Evolutionary conservation across 371 early-diverging fungal species (phyloP).

Genomic region (Mucor indicus): DNA sequence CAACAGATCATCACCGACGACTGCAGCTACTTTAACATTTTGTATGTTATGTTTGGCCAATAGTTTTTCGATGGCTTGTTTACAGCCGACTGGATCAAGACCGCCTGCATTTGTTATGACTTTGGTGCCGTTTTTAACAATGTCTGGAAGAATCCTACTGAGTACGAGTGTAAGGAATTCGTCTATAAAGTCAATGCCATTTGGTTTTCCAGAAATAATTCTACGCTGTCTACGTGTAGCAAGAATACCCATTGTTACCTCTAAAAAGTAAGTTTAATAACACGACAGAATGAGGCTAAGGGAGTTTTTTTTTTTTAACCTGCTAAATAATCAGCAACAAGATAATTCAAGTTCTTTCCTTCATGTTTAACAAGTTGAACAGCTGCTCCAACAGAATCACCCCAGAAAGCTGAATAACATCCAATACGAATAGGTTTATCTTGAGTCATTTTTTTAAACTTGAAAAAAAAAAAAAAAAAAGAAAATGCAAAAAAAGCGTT

Average conservation of each 20-base stretch:
- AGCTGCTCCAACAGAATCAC: constrained; percentile 68
- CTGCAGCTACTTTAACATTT: constrained; percentile 60
- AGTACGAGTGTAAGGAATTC: constrained; percentile 63
- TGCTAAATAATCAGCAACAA: constrained; percentile 69
- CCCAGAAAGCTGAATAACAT: constrained; percentile 74
- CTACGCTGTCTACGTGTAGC: constrained; percentile 56
- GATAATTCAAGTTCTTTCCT: constrained; percentile 67
- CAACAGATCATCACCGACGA: constrained; percentile 68
- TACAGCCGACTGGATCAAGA: constrained; percentile 65
- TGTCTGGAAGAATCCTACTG: constrained; percentile 46
- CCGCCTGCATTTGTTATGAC: constrained; percentile 78
- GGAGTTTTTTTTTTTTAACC: constrained; percentile 30
- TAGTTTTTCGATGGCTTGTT: constrained; percentile 62
- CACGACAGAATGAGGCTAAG: background rate
- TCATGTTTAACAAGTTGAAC: constrained; percentile 67
- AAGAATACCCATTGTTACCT: constrained; percentile 77
- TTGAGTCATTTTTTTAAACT: background rate
- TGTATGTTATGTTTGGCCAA: constrained; percentile 48
- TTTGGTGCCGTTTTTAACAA: constrained; percentile 60
- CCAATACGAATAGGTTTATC: constrained; percentile 60
- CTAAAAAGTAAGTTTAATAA: constrained; percentile 31
- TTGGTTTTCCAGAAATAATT: constrained; percentile 46
- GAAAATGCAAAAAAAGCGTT: too few relatives aligned
- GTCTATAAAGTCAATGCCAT: constrained; percentile 60
- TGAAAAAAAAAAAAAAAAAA: too few relatives aligned